A percentile compares a stretch with the other conserved stretches of the same genome.
phyloP scores from a whole-genome alignment of 1,284 basidiomycete species.

The Apiotrichum gracile region DNA sequence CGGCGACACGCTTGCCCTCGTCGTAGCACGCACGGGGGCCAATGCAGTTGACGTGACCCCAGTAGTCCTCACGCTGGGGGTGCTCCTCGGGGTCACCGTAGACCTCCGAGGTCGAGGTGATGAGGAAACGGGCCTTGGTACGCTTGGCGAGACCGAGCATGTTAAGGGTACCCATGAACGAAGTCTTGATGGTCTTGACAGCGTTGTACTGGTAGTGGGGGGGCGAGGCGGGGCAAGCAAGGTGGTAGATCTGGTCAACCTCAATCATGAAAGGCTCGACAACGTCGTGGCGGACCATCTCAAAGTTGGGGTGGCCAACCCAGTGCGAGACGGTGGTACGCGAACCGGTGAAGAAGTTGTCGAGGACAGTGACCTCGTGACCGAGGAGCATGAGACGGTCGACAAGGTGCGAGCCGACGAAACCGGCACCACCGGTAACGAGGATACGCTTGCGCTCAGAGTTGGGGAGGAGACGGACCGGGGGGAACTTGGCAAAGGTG shows the following conservation, averaged over 20 bases:
- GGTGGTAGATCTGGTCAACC: conserved; percentile 95
- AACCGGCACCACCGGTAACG: conserved; percentile 86
- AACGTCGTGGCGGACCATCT: conserved; percentile 93
- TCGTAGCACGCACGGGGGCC: conserved; percentile 97
- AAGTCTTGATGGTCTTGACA: conserved; percentile 95
- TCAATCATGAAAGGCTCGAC: conserved; percentile 95
- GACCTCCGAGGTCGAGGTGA: conserved; percentile 86
- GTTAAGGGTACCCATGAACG: conserved; percentile 93
- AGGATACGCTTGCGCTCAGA: conserved; percentile 78
- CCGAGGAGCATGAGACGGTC: conserved; percentile 96
- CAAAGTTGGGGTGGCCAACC: conserved; percentile 97
- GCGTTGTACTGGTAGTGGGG: conserved; percentile 94
- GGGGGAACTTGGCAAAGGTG: conserved; percentile 81
- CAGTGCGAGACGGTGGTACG: conserved; percentile 84
- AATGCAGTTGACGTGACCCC: conserved; percentile 97
- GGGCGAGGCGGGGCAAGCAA: conserved; percentile 92
- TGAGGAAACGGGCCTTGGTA: conserved; percentile 92
- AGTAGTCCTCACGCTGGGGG: conserved; percentile 91
- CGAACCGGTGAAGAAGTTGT: conserved; percentile 97
- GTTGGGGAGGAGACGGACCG: conserved; percentile 77
- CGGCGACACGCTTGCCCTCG: conserved; percentile 92
- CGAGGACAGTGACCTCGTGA: conserved; percentile 93
- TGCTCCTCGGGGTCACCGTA: conserved; percentile 97
- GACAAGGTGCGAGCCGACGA: conserved; percentile 94
- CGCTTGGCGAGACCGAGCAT: conserved; percentile 98